A percentile compares a stretch with the other conserved stretches of the same genome.
These are phyloP conservation scores for Kappamyces sp. DNA, from an alignment of 192 early-diverging fungal species.

Conservation along the genomic window DNA sequence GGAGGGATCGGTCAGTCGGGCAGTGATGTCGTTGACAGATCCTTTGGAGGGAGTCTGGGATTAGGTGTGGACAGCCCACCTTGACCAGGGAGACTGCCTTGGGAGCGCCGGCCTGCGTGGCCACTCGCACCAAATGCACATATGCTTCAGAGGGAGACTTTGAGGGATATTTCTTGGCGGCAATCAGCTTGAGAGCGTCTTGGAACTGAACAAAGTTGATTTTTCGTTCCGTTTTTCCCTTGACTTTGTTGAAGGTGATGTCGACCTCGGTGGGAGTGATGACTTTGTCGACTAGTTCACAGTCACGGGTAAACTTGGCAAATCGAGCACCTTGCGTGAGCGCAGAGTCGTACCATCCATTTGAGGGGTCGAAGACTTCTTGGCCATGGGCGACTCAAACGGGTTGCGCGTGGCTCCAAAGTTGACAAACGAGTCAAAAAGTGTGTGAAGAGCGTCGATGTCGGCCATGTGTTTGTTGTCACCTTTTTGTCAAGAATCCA, in stretches of 20 bases:
- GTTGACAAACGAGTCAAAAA: constrained; percentile 33
- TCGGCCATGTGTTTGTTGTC: constrained; percentile 6
- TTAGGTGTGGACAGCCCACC: no score
- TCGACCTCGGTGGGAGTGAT: constrained; percentile 47
- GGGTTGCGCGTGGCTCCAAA: constrained; percentile 37
- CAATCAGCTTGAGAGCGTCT: constrained; percentile 31
- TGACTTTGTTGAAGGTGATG: constrained; percentile 53
- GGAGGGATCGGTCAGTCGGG: constrained; percentile 10
- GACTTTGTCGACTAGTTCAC: constrained; percentile 35
- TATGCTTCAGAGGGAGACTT: constrained; percentile 31
- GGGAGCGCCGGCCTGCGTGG: no score
- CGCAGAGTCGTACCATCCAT: constrained; percentile 29
- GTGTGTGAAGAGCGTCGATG: constrained; percentile 28
- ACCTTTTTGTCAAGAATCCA: constrained; percentile 10
- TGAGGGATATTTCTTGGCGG: constrained; percentile 38
- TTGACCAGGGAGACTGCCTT: no score
- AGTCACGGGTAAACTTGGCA: constrained; percentile 46
- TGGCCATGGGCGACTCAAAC: constrained; percentile 13
- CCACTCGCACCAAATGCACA: constrained; percentile 12
- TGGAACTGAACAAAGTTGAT: constrained; percentile 37
- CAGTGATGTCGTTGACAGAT: constrained; percentile 11
- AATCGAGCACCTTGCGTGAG: constrained; percentile 40
- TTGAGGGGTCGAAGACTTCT: constrained; percentile 15
- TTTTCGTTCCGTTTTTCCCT: constrained; percentile 39
- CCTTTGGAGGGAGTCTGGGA: no score